Percentiles rank a stretch among this genome's conserved stretches.
These are phyloP conservation scores for Tripterygium wilfordii DNA, from an alignment of 177 flowering plant genomes.

Conservation along the genomic window DNA sequence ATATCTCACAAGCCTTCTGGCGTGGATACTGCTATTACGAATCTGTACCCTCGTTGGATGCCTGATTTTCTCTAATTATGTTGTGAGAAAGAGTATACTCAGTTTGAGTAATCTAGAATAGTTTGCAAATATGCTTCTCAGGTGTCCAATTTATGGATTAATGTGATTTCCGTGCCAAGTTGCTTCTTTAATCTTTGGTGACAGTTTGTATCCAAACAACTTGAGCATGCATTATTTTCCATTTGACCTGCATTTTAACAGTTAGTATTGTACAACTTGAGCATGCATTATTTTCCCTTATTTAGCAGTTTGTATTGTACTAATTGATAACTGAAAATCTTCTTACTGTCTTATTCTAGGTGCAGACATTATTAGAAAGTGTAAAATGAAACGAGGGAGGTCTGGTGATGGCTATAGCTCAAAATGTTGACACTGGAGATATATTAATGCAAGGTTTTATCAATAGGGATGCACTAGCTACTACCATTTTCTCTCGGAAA, in stretches of 20 bases:
- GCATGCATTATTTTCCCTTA: no score
- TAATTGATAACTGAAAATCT: neutral
- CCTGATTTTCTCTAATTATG: neutral
- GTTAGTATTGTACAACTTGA: no score
- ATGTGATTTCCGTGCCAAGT: no score
- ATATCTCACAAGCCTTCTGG: neutral
- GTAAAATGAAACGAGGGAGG: slow-evolving; percentile 91
- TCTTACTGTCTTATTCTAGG: slow-evolving; percentile 29
- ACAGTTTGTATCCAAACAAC: no score
- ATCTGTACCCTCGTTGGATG: neutral
- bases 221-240: no score
- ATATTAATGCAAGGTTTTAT: slow-evolving; percentile 88
- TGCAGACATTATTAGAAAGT: slow-evolving; percentile 49
- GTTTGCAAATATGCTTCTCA: no score
- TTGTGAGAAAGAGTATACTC: neutral
- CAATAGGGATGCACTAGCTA: slow-evolving; percentile 64
- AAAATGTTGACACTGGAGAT: slow-evolving; percentile 78
- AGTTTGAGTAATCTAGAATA: no score
- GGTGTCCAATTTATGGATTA: no score
- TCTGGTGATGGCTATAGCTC: slow-evolving; percentile 86
- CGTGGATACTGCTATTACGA: neutral
- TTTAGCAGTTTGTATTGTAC: no score
- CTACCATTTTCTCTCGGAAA: slow-evolving; percentile 56
- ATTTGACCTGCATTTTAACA: no score
- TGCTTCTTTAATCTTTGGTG: no score